Percentiles rank a stretch among this genome's conserved stretches.
phyloP scores from a whole-genome alignment of 73 alveolate genomes.

The Uronychia setigera region DNA sequence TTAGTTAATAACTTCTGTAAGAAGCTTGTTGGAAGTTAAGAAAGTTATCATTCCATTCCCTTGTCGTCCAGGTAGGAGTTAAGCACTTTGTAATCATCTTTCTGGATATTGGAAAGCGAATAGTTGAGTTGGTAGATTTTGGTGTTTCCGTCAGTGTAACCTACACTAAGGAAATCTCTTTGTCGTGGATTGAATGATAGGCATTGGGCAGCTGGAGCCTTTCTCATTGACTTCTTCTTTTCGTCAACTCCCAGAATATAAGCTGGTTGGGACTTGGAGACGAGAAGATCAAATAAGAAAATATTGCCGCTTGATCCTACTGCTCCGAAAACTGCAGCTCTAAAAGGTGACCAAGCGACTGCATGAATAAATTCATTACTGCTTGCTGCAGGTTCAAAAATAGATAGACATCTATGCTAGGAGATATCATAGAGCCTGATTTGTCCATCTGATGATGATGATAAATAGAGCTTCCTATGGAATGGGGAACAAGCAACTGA shows the following conservation, averaged over 20 bases:
- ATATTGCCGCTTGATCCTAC: constrained; percentile 67
- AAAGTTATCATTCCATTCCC: constrained; percentile 26
- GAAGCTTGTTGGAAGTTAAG: not conserved
- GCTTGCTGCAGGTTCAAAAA: constrained; percentile 63
- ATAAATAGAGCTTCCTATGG: constrained; percentile 49
- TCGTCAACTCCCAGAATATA: constrained; percentile 33
- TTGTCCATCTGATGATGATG: constrained; percentile 77
- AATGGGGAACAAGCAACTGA: constrained; percentile 70
- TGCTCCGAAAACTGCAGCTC: constrained; percentile 87
- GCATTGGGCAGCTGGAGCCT: constrained; percentile 10
- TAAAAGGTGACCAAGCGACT: constrained; percentile 70
- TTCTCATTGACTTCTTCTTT: constrained; percentile 5
- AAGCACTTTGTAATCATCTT: constrained; percentile 44
- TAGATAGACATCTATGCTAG: constrained; percentile 51
- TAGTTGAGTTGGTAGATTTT: constrained; percentile 54
- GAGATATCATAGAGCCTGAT: constrained; percentile 57
- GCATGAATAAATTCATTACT: constrained; percentile 60
- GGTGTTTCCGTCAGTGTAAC: constrained; percentile 51
- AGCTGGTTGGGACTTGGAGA: constrained; percentile 42
- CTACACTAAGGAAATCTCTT: constrained; percentile 69
- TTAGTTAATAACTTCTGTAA: not conserved
- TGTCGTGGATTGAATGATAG: constrained; percentile 56
- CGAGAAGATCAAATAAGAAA: constrained; percentile 66
- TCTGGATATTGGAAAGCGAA: constrained; percentile 44
- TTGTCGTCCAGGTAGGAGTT: constrained; percentile 36